These are phyloP conservation scores for Kluyveromyces nonfermentans DNA, from an alignment of 805 yeast species.

Conservation along the genomic window DNA sequence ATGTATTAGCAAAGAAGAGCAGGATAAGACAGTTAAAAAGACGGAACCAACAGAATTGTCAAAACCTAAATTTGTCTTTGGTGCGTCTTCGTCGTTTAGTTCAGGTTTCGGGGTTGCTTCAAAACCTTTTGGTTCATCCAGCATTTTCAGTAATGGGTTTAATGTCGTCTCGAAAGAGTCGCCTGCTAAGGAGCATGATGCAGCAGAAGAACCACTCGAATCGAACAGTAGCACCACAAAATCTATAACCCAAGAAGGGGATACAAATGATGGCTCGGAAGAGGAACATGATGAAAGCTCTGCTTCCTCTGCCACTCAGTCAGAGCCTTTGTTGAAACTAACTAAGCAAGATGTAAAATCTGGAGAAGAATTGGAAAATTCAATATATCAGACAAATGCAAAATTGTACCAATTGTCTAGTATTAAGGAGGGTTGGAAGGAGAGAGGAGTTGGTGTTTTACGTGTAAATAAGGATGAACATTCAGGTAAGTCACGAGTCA, in stretches of 20 bases:
- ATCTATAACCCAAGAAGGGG: conserved; percentile 2
- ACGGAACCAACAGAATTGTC: conserved; percentile 3
- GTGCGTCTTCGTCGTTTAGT: conserved; percentile 44
- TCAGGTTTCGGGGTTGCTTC: conserved; percentile 24
- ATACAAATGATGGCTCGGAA: conserved; percentile 5
- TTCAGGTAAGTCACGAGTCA: conserved; percentile 48
- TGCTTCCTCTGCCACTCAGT: background rate
- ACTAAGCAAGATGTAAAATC: conserved; percentile 56
- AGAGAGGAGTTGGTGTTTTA: conserved; percentile 83
- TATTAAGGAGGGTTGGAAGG: conserved; percentile 82
- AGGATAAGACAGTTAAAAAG: conserved; percentile 4
- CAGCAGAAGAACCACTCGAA: conserved; percentile 28
- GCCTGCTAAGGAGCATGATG: conserved; percentile 2
- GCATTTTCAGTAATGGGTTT: conserved; percentile 30
- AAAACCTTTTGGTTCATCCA: conserved; percentile 35
- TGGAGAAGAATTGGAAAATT: conserved; percentile 83
- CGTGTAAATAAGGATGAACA: conserved; percentile 53
- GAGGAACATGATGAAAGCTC: conserved; percentile 10
- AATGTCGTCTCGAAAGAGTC: conserved; percentile 8
- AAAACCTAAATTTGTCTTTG: conserved; percentile 45
- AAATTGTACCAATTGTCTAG: conserved; percentile 69
- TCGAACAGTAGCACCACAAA: conserved; percentile 21
- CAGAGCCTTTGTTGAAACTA: conserved; percentile 46
- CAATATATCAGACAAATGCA: conserved; percentile 59
- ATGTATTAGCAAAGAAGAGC: conserved; percentile 10